Base-by-base conservation (phyloP, 2,329 filamentous ascomycete species). In the Ascochyta viciae-villosae region DNA sequence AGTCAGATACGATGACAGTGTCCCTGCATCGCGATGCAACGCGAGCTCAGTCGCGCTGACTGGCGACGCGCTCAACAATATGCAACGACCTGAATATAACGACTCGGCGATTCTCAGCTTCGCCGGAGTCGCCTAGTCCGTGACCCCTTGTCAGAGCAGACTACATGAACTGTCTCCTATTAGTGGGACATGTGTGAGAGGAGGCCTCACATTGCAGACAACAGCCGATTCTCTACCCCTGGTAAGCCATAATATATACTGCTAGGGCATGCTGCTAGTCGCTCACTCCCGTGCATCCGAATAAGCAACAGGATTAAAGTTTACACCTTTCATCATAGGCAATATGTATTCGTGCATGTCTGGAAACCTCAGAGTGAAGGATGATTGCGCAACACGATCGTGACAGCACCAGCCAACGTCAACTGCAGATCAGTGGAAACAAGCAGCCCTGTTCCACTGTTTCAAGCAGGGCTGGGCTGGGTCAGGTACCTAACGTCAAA, bases 401-500 rank as follows among this genome's bases (percentile, higher is more conserved):
- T 10, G 10, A 50, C 15, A n/a, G 6, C 19, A 13, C 19, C 9
- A 10, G 37, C 19, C 8, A 10, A 10, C 37, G n/a, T 24, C 15
- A 26, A 19, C 39, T 27, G 22, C 39, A 43, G 33, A 35, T 42
- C 5, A 9, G 16, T 39, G 44, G 46, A 15, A 12, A 10, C 15
- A n/a, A n/a, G n/a, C 29, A 8, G 37, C 7, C n/a, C 24, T 42
- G 41, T 41, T 40, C 41, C 34, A 50, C 46, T 27, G 44, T 12
- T 26, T 50, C 34, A 40, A 31, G 33, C 33, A n/a, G 16, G 29
- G 35, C 46, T 31, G 23, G 27, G 35, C 34, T 27, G 13, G 2
- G 16, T 19, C 19, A 26, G 13, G 51, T 44, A 40, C 45, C 40
- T 50, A 33, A 44, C 42, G 34, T 56, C 24, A 48, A 47, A 47